Evolutionary conservation across 139 green algal species (phyloP).

Genomic region (Marvania coccoides): DNA sequence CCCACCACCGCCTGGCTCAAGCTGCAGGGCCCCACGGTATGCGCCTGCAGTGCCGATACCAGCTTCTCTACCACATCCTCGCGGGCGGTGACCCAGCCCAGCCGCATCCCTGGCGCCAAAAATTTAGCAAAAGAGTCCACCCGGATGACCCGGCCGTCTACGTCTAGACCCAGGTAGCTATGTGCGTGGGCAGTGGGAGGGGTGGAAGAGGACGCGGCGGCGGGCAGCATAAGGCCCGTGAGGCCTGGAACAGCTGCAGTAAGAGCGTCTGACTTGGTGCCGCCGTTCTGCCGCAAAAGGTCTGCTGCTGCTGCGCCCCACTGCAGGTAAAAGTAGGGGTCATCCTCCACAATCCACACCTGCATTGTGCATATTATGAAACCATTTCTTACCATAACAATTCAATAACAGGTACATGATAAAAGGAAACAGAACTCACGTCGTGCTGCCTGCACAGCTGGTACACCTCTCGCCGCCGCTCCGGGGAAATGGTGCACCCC

Average conservation of each 20-base stretch:
- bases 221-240: not conserved
- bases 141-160: slow-evolving; percentile 57
- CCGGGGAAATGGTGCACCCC: slow-evolving; percentile 30
- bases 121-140: slow-evolving; percentile 75
- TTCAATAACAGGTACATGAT: no score
- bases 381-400: no score
- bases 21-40: slow-evolving; percentile 33
- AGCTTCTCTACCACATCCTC: slow-evolving; percentile 37
- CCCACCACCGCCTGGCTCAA: slow-evolving; percentile 31
- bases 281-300: no score
- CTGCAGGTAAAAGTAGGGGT: slow-evolving; percentile 78
- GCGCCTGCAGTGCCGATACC: slow-evolving; percentile 7
- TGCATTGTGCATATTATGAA: no score
- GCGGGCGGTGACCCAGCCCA: slow-evolving; percentile 61
- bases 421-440: no score
- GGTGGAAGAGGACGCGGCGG: no score
- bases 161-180: slow-evolving; percentile 65
- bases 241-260: no score
- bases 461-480: slow-evolving; percentile 56
- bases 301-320: slow-evolving; percentile 14
- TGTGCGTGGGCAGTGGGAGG: no score
- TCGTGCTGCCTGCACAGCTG: slow-evolving; percentile 29
- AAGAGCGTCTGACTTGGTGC: no score
- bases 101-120: slow-evolving; percentile 47
- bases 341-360: slow-evolving; percentile 71